Conservation (phyloP, 352 stramenopile species). For the Phytophthora palmivora region DNA sequence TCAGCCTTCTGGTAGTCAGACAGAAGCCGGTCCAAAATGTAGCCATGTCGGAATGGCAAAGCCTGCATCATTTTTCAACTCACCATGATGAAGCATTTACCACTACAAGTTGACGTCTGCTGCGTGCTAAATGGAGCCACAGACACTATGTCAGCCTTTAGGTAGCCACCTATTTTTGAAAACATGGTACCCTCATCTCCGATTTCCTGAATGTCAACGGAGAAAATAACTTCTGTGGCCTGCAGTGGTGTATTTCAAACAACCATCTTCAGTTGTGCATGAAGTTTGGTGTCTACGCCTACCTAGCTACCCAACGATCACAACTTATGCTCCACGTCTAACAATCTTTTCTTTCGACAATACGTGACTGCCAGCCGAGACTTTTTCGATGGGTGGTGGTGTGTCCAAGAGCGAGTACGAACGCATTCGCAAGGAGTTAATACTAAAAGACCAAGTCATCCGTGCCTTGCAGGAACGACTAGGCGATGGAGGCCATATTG, state of each 20-base stretch:
- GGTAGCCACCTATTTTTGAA: slow-evolving; percentile 37
- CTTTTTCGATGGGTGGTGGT: slow-evolving; percentile 62
- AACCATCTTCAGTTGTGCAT: slow-evolving; percentile 9
- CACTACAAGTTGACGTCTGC: background rate
- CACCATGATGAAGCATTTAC: no score
- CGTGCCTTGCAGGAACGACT: slow-evolving; percentile 64
- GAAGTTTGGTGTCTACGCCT: background rate
- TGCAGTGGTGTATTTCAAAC: slow-evolving; percentile 5
- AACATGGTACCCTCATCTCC: background rate
- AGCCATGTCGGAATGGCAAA: slow-evolving; percentile 17
- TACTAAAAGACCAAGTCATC: slow-evolving; percentile 80
- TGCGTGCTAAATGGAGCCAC: slow-evolving; percentile 3
- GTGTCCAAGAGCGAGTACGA: slow-evolving; percentile 82
- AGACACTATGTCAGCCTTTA: slow-evolving; percentile 7
- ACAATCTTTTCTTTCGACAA: slow-evolving; percentile 6
- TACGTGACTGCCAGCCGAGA: background rate
- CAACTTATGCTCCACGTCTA: slow-evolving; percentile 31
- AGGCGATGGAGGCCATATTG: slow-evolving; percentile 33
- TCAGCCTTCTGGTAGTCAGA: slow-evolving; percentile 1
- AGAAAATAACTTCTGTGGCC: slow-evolving; percentile 15
- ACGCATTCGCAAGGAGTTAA: slow-evolving; percentile 70
- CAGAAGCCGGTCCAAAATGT: slow-evolving; percentile 25
- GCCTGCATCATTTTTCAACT: background rate
- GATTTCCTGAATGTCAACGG: background rate
- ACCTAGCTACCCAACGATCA: background rate